Base-by-base conservation (phyloP, 495 filamentous ascomycete genomes). In the Lophiotrema nucula region DNA sequence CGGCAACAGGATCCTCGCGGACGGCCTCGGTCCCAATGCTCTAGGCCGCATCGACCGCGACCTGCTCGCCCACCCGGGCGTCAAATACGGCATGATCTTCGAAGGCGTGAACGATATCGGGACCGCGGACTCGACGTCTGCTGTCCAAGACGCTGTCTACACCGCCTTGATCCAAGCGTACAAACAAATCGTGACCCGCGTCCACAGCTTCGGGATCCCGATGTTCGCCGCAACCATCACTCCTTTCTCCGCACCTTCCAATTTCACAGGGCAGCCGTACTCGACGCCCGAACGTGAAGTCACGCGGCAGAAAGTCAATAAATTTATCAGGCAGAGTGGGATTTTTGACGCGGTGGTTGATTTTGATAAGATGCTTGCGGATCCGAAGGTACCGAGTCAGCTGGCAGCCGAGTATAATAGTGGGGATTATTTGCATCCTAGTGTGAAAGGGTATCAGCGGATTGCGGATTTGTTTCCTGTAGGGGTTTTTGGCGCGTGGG, bases 61-160 rank as follows among this genome's bases (percentile, higher is more conserved):
- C 65, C 76, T 83, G 3, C 70, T 90, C 13, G 64, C 75, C 0
- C 77, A 81, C 8, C 72, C 78, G 0, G 79, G 80, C 8, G 78
- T 84, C 5, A 73, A 74, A 58, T 88, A 83, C 62, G 81, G 78
- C 26, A 77, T 89, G 71, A 77, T 89, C 28, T 89, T 89, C 69
- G 81, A 86, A 70, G 87, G 86, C 18, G 84, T 89, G 19, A 90
- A 89, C 68, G 87, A 89, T 67, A 87, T 87, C 42, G 84, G 85
- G 24, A 70, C 70, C 6, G 80, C 75, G 1, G 73, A 69, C 21
- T 56, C 76, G 0, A 77, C 81, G 56, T 49, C 68, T 3, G 68
- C 64, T 0, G 72, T 74, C 2, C 84, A 87, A 60, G 69, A 61
- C n/a, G 49, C 64, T 8, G 75, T 86, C 37, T 80, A 72, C 3